A percentile compares a stretch with the other conserved stretches of the same genome.
phyloP scores from a whole-genome alignment of 1,139 yeast species.

The Kodamaea anthophila region DNA sequence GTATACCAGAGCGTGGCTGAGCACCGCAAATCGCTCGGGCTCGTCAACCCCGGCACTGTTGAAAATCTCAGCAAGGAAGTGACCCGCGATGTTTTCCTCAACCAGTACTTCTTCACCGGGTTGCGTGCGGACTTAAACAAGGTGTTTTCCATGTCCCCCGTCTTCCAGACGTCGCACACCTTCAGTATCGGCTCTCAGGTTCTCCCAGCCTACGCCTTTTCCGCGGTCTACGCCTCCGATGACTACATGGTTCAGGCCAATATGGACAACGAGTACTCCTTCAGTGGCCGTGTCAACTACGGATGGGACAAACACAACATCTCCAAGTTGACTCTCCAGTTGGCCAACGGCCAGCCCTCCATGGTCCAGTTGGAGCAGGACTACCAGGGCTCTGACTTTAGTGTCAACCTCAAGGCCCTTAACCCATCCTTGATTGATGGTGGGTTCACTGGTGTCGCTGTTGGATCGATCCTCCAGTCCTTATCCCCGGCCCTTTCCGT shows the following conservation, averaged over 20 bases:
- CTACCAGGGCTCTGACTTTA: conserved; percentile 81
- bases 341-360: conserved; percentile 84
- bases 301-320: conserved; percentile 81
- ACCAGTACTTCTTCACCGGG: conserved; percentile 90
- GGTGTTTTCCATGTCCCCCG: conserved; percentile 86
- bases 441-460: conserved; percentile 84
- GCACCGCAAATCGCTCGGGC: conserved; percentile 77
- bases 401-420: conserved; percentile 82
- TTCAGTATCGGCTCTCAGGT: conserved; percentile 83
- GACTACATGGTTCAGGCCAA: conserved; percentile 85
- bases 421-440: conserved; percentile 79
- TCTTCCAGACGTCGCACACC: conserved; percentile 95
- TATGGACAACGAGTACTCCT: conserved; percentile 76
- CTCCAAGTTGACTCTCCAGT: conserved; percentile 83
- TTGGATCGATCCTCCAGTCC: conserved; percentile 86
- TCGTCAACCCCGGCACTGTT: conserved; percentile 89
- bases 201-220: conserved; percentile 87
- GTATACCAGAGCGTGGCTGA: conserved; percentile 66
- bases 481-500: conserved; percentile 76
- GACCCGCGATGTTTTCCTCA: conserved; percentile 83
- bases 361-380: conserved; percentile 98
- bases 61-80: conserved; percentile 94
- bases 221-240: conserved; percentile 87
- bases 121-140: conserved; percentile 94
- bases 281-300: conserved; percentile 87